Evolutionary conservation across 176 grass and related monocot genomes (phyloP), one percentile per base, ranked within the genome.

Genomic region (Phoenix dactylifera): DNA sequence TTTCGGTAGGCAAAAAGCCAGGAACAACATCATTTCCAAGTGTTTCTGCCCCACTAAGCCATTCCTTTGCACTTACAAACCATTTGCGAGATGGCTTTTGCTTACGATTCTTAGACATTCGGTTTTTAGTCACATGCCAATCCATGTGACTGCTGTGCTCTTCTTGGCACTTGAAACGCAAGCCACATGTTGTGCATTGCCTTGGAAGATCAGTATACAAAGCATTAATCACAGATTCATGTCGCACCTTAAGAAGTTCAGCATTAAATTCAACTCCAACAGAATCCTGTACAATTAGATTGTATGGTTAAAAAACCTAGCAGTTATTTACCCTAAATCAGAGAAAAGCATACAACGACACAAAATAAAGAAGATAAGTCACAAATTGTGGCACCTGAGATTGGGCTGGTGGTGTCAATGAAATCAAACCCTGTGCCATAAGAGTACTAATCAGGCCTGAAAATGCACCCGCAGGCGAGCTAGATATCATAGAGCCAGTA

Each of bases 111-210:
- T 72, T 82, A 63, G 94, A 90, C 65, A 92, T 82, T 74, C 94
- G 80, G 26, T 98, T 98, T 74, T 98, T 98, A 3, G 94, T 98
- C 66, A 98, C 94, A 81, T 98, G 94, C 94, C 94, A 98, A 77
- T 98, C 94, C 94, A 98, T 98, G 77, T 98, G 94, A 65, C 58
- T 72, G 76, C 88, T 76, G 62, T 98, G 94, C 71, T 93, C 94
- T 53, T 98, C 94, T 74, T 98, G 94, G 62, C 72, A 69, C 78
- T 88, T 87, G 50, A 98, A 98, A 53, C 88, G 78, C 70, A 98
- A 77, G 59, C 94, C 94, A 81, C 94, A 98, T 9, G 94, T 93
- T 74, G 86, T 89, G 63, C 94, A 98, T 84, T 98, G 88, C 39
- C 94, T 88, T 17, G 76, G 61, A 72, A 98, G 79, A 60, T 92